These are phyloP conservation scores for Quercus tomentella DNA, from an alignment of 331 rosid species.

Conservation along the genomic window DNA sequence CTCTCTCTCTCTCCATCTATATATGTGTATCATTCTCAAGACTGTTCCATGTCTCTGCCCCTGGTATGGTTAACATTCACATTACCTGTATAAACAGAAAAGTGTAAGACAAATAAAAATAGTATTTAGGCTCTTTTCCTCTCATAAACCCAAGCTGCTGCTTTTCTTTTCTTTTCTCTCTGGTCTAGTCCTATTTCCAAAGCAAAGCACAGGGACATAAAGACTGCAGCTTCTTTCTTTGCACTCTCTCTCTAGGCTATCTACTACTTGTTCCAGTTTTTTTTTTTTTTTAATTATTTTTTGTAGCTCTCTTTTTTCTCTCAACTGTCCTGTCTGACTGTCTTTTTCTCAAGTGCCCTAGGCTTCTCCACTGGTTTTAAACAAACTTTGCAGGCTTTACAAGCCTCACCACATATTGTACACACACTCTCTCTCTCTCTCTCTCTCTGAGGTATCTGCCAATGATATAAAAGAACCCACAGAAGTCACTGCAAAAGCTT, in stretches of 20 bases:
- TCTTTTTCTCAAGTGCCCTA: constrained; percentile 80
- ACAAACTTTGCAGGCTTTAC: constrained; percentile 82
- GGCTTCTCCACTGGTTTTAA: constrained; percentile 46
- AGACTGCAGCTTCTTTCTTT: constrained; percentile 44
- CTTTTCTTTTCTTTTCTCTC: not conserved
- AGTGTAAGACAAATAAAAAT: not conserved
- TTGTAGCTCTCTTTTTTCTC: constrained; percentile 5
- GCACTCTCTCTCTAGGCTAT: not conserved
- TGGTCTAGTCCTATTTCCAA: constrained; percentile 46
- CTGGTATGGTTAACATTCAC: not conserved
- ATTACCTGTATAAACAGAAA: not conserved
- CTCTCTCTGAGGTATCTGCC: constrained; percentile 37
- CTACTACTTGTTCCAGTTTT: not conserved
- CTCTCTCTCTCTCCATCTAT: not conserved
- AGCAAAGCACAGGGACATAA: constrained; percentile 48
- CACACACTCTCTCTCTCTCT: not conserved
- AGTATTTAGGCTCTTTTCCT: not conserved
- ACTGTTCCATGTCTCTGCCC: not conserved
- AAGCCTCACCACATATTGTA: not conserved
- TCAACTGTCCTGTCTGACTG: constrained; percentile 86
- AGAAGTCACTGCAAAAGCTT: constrained; percentile 31
- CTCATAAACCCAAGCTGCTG: not conserved
- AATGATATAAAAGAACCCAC: constrained; percentile 40
- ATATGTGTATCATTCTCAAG: no score
- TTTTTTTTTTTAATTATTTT: not conserved